Evolutionary conservation across 352 stramenopile genomes (phyloP), one percentile per base, ranked within the genome.

Genomic region (Globisporangium lucens): DNA sequence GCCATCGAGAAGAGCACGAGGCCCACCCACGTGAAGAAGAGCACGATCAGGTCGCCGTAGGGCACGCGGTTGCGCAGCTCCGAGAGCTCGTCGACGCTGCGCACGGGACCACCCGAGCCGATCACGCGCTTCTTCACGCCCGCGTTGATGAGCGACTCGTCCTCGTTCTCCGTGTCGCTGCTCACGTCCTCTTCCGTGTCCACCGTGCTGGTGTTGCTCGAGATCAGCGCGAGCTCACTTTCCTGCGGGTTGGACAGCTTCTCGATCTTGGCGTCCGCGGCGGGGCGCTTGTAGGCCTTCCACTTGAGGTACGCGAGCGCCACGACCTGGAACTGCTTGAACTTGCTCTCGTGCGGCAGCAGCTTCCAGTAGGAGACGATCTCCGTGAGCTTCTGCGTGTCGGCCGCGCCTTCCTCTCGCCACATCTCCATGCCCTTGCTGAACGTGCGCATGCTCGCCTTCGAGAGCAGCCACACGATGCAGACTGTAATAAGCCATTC

Each of bases 401-500:
- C 85, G 4, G 78, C 74, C 1, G 71, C 71, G 3, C 62, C 64
- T 71, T 95, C 85, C 49, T 91, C 74, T n/a, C 77, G 75, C 80
- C 78, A 93, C 55, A 91, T 87, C 65, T 77, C 80, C 47, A 82
- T 78, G 38, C 83, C 87, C 61, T 93, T 95, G 8, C 64, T 63
- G 53, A 88, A 83, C 53, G 83, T 95, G 46, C 87, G 82, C 46
- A 84, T 27, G 6, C 73, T 78, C 0, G 87, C 93, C 71, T 89
- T 89, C 17, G 79, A 89, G 13, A 95, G 75, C 58, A 95, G 70
- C 75, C 70, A 86, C 49, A 95, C 85, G 35, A 95, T 90, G 60
- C 83, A 87, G 17, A 93, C 65, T 0, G 82, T 92, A 62, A 93
- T 92, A 55, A 95, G 76, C 83, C 85, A 95, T 72, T 95, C 85